A percentile compares a stretch with the other conserved stretches of the same genome.
phyloP scores from a whole-genome alignment of 768 basidiomycete genomes.

The Lanmaoa pseudosensibilis region DNA sequence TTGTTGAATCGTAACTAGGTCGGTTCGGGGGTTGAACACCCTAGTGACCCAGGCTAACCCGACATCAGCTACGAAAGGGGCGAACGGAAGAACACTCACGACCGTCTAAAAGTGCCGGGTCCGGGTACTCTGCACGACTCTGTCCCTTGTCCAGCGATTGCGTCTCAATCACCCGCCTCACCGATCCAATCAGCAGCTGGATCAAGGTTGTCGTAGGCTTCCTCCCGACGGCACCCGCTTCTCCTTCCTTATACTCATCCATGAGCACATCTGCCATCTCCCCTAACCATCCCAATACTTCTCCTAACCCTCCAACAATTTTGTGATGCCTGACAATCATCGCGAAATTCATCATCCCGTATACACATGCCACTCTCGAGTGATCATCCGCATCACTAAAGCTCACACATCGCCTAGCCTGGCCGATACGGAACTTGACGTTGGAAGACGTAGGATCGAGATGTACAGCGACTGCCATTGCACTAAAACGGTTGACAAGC shows the following conservation, averaged over 20 bases:
- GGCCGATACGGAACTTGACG: constrained; percentile 54
- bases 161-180: constrained; percentile 51
- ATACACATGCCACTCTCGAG: constrained; percentile 70
- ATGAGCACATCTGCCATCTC: constrained; percentile 58
- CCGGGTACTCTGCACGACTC: constrained; percentile 52
- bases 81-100: constrained; percentile 38
- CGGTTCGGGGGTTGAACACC: constrained; percentile 47
- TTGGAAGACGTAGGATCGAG: constrained; percentile 56
- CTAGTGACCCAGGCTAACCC: constrained; percentile 56
- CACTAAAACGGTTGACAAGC: constrained; percentile 80
- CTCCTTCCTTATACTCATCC: constrained; percentile 48
- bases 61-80: constrained; percentile 9
- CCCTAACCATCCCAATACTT: constrained; percentile 61
- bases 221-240: constrained; percentile 23
- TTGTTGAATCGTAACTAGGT: constrained; percentile 40
- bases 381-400: constrained; percentile 65
- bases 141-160: constrained; percentile 39
- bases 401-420: constrained; percentile 63
- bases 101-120: constrained; percentile 55
- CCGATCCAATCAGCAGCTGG: constrained; percentile 55
- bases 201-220: constrained; percentile 40
- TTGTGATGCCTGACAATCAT: constrained; percentile 57
- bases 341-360: constrained; percentile 70
- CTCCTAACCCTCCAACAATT: constrained; percentile 43
- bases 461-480: constrained; percentile 66